Conservation (phyloP, 257 asterid genomes). For the Capsicum baccatum region DNA sequence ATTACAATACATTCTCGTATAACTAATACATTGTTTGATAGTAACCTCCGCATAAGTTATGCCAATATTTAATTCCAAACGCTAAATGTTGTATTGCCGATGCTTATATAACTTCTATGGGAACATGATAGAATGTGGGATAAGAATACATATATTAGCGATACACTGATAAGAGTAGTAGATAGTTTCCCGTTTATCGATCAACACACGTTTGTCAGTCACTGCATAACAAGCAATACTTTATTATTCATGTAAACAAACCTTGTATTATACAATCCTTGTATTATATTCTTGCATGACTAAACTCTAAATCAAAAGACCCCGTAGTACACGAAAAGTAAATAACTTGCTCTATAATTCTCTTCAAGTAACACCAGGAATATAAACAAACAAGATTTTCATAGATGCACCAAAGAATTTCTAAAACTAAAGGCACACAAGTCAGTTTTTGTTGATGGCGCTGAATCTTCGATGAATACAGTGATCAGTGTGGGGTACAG, state of each 20-base stretch:
- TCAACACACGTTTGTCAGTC: background rate
- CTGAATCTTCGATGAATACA: background rate
- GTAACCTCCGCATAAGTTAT: background rate
- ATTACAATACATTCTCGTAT: background rate
- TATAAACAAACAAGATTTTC: conserved; percentile 10
- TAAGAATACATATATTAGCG: background rate
- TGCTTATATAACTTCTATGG: background rate
- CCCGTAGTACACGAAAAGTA: background rate
- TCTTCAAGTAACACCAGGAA: background rate
- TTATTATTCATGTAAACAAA: conserved; percentile 4
- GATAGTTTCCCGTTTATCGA: background rate
- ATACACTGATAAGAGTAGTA: background rate
- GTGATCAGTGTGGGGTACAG: background rate
- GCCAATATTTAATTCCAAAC: background rate
- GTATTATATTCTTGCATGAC: background rate
- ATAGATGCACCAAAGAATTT: background rate
- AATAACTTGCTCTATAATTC: background rate
- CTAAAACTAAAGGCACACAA: background rate
- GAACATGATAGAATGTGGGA: background rate
- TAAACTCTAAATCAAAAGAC: background rate
- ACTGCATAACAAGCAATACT: background rate
- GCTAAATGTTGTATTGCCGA: background rate
- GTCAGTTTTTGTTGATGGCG: background rate
- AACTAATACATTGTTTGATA: background rate
- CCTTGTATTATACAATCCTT: background rate